A percentile compares a stretch with the other conserved stretches of the same genome.
These are phyloP conservation scores for Fragilaria crotonensis DNA, from an alignment of 108 stramenopile species.

Conservation along the genomic window DNA sequence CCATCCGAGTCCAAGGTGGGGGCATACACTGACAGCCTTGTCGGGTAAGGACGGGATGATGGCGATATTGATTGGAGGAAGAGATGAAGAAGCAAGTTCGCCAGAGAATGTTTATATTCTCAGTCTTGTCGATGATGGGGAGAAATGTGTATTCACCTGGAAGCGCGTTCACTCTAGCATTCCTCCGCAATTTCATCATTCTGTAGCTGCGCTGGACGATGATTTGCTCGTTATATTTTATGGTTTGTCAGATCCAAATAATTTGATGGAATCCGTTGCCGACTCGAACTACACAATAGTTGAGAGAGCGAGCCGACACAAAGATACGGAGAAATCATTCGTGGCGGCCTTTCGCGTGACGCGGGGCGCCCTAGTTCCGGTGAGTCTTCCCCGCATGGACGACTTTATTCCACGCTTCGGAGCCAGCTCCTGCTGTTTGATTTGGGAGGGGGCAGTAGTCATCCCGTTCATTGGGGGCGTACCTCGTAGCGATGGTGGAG, in stretches of 20 bases:
- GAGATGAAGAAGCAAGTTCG: conserved; percentile 6
- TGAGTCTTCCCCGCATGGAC: background rate
- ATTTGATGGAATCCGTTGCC: conserved; percentile 27
- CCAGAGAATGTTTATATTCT: conserved; percentile 27
- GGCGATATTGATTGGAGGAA: conserved; percentile 23
- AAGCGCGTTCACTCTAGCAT: conserved; percentile 12
- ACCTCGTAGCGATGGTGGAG: background rate
- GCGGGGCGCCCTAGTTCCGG: background rate
- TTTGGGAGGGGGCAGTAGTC: background rate
- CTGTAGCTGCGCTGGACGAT: background rate
- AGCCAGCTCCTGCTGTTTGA: background rate
- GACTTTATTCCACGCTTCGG: background rate
- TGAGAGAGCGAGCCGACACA: too few species aligned
- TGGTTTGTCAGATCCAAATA: conserved; percentile 23
- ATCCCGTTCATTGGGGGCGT: background rate
- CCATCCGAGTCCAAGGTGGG: conserved; percentile 57
- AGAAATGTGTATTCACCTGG: conserved; percentile 25
- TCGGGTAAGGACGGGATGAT: conserved; percentile 4
- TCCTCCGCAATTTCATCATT: conserved; percentile 10
- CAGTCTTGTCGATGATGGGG: conserved; percentile 11
- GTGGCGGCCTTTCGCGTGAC: background rate
- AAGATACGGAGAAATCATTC: background rate
- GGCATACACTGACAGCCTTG: conserved; percentile 56
- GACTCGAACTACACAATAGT: background rate
- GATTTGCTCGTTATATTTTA: conserved; percentile 33